Base-by-base conservation (phyloP, 2,329 filamentous ascomycete genomes). In the Nemania sp. region DNA sequence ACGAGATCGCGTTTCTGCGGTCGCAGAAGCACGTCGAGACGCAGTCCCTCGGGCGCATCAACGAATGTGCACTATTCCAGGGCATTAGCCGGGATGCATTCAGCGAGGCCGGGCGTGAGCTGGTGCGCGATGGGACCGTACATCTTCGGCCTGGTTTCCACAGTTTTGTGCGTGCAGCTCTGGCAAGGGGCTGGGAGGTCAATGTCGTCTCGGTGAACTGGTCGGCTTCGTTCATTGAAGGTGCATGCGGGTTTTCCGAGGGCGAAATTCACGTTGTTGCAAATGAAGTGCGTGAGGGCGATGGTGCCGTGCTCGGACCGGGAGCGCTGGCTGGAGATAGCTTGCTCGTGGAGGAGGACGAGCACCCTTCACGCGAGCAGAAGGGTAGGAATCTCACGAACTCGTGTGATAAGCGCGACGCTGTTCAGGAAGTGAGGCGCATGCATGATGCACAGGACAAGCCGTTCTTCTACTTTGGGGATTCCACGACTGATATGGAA, bases 401-500 rank as follows among this genome's bases (percentile, higher is more conserved):
- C 41, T 82, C 82, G 2, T 64, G 74, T 6, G 85, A 87, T 74
- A 88, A 88, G 77, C 72, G 82, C 20, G 75, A 78, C 11, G 83
- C 79, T 2, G 72, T 86, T 66, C 62, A 74, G n/a, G 72, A 76
- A 6, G 70, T 82, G 51, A 66, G 72, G 45, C 47, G 68, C 22
- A 26, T 22, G 20, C 73, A 73, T n/a, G 70, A 74, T 4, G 70
- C 64, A 1, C 10, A 66, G 29, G 70, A 63, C 2, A 49, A 38
- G 73, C 74, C 67, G 5, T 74, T 80, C n/a, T 74, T 86, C n/a
- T 89, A 89, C 77, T 83, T 88, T 74, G 87, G 87, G 7, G 87
- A 89, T 74, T 88, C 87, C 29, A 81, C 82, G 1, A 88, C 87
- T 1, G 87, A 89, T 73, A 76, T 89, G 64, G 82, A 84, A 73